Evolutionary conservation across 1,284 basidiomycete genomes (phyloP), one percentile per base, ranked within the genome.

Genomic region (Naganishia sp.): DNA sequence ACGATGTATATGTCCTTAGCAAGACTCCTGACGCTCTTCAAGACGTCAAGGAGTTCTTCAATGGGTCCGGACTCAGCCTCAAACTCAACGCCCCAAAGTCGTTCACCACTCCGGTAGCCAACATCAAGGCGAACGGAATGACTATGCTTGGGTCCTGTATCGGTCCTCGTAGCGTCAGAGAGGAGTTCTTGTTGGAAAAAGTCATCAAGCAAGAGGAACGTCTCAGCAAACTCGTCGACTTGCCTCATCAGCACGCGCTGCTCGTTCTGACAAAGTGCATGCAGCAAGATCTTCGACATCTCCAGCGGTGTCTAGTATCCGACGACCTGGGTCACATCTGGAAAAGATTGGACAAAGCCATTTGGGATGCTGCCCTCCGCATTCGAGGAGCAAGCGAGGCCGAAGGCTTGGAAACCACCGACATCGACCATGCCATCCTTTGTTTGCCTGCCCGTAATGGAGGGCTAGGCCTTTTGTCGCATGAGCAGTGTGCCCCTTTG

Each of bases 271-370:
- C 70, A 6, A 18, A 42, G 10, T 72, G 57, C 45, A 31, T 70
- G 28, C 53, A 55, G 31, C 53, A 55, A 11, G 54, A 68, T 21
- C 61, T 71, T 88, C 67, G 71, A 1, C 71, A 72, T 31, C 70
- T 72, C 39, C 68, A 63, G 31, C 63, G 70, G 0, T 52, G 65
- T 16, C 68, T 71, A 5, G 43, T 55, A 9, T 36, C 70, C 0
- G 42, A 65, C 16, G 70, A 69, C 44, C 28, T 69, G 7, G 28
- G 9, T 4, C 39, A 63, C 31, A 21, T 55, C 6, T 72, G 71
- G 71, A 7, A 56, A n/a, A 33, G 44, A 23, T 49, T 66, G 23
- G 66, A 69, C 36, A 31, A 39, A 21, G 10, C 36, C 15, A 42
- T 68, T 36, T 54, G 23, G 18, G n/a, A 45, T 4, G 54, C 52